Conservation (phyloP, 2,329 filamentous ascomycete species). For the Ceratocystis albifundus region DNA sequence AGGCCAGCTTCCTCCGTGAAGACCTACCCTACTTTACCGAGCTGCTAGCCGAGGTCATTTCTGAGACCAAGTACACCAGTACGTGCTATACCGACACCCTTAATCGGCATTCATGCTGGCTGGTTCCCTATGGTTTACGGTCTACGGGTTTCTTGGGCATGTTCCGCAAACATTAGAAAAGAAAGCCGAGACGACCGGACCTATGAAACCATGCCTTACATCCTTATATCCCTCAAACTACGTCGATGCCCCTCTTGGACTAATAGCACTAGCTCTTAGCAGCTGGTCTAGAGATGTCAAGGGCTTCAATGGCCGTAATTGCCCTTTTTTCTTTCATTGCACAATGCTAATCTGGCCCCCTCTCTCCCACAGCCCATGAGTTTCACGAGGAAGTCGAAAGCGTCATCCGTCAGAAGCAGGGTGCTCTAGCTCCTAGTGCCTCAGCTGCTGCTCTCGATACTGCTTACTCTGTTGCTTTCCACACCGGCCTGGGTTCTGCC, state of each 20-base stretch:
- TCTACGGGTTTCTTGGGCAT: conserved; percentile 14
- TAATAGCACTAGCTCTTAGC: neutral
- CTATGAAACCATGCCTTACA: neutral
- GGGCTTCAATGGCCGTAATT: neutral
- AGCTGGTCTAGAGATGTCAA: neutral
- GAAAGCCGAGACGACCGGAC: conserved; percentile 9
- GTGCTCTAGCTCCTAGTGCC: conserved; percentile 52
- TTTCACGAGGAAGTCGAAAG: conserved; percentile 78
- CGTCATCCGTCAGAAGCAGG: conserved; percentile 66
- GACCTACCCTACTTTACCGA: conserved; percentile 97
- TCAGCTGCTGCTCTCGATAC: conserved; percentile 67
- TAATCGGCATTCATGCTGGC: conserved; percentile 1
- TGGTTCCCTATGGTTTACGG: neutral
- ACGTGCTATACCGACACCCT: conserved; percentile 30
- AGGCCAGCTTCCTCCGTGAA: conserved; percentile 88
- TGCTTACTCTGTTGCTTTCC: conserved; percentile 79
- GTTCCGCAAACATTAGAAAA: conserved; percentile 18
- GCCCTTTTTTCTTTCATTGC: neutral
- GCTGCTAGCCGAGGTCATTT: conserved; percentile 82
- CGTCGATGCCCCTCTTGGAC: neutral
- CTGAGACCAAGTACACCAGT: conserved; percentile 76
- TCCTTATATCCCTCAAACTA: neutral
- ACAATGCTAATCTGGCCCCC: conserved; percentile 23
- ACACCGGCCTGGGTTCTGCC: conserved; percentile 76
- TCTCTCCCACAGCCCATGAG: conserved; percentile 56